phyloP scores from a whole-genome alignment of 768 basidiomycete genomes.

The Kwoniella sp. region DNA sequence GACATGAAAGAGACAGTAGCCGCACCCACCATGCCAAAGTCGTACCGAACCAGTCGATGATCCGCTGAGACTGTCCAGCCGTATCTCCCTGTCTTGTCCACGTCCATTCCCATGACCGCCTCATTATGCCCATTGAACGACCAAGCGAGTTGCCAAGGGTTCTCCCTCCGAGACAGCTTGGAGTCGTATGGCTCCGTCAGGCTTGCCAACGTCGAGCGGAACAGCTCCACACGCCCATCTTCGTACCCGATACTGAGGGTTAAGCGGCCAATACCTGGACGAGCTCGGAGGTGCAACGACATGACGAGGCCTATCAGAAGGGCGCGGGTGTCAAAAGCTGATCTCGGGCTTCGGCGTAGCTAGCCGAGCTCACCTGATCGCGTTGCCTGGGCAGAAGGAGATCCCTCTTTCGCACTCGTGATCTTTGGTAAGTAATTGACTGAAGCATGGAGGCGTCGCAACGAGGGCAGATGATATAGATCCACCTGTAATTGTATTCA shows the following conservation, averaged over 20 bases:
- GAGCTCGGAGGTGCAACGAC: conserved; percentile 67
- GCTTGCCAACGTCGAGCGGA: not conserved
- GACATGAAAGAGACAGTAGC: conserved; percentile 52
- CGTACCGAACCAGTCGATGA: conserved; percentile 53
- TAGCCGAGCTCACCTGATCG: not conserved
- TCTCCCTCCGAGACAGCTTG: conserved; percentile 19
- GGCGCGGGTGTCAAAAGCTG: not conserved
- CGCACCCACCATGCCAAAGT: conserved; percentile 24
- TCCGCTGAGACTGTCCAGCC: conserved; percentile 83
- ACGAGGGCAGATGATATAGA: conserved; percentile 71
- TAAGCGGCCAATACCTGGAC: conserved; percentile 46
- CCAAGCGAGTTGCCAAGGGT: conserved; percentile 47
- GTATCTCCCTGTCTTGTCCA: conserved; percentile 59
- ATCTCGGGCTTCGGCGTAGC: not conserved
- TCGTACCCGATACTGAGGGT: conserved; percentile 75
- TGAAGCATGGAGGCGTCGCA: conserved; percentile 72
- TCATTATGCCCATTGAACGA: conserved; percentile 51
- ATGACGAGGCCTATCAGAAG: conserved; percentile 75
- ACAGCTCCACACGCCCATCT: conserved; percentile 75
- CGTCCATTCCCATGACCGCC: conserved; percentile 78
- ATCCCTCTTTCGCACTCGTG: too few relatives aligned
- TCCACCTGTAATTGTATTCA: conserved; percentile 61
- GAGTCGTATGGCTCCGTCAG: not conserved
- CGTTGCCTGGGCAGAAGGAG: too few relatives aligned
- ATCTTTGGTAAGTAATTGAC: conserved; percentile 55